Base-by-base conservation (phyloP, 1,284 basidiomycete genomes). In the Cutaneotrichosporon sp. region DNA sequence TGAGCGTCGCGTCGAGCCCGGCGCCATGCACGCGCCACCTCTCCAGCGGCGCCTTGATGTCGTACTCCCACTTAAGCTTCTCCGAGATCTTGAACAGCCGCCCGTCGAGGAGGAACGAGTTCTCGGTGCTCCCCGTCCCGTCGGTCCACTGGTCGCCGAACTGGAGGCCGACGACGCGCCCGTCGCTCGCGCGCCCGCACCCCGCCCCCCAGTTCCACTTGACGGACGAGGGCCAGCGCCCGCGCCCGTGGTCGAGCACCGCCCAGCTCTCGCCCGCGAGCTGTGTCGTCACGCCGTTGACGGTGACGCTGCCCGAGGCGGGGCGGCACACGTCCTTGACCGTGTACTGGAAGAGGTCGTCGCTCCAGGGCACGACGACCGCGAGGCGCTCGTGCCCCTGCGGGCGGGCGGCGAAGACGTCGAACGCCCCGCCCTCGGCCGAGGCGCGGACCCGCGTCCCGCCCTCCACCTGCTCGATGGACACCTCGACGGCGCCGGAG, bases 201-300 rank as follows among this genome's bases (percentile, higher is more conserved):
- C 63, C 63, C 1, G 63, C 56, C 3, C 59, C 63, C 63, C 63
- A 64, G 52, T 64, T 64, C 63, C 63, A 64, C 31, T 45, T 33
- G 20, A 64, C 43, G 29, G 54, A 47, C 1, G 46, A 22, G 0
- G 63, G 63, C 63, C 63, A 64, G 22, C 45, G 22, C 11, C 45
- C 22, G 22, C 22, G 13, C 4, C 63, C 63, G 57, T 62, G 63
- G 50, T 65, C 63, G 34, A 65, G 59, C 16, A 60, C 52, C 4
- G 63, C 59, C 63, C 63, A 65, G n/a, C 34, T 36, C 18, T 59
- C 56, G n/a, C 63, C 63, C 22, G 47, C 31, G 9, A 56, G 22
- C 1, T 13, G 6, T 27, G 45, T 36, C 13, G 18, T 27, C 25
- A 20, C 11, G 16, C 54, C 63, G 3, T 42, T 56, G 6, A 65